A percentile compares a stretch with the other conserved stretches of the same genome.
Evolutionary conservation across 768 basidiomycete genomes (phyloP).

Genomic region (Leccinum broughii): DNA sequence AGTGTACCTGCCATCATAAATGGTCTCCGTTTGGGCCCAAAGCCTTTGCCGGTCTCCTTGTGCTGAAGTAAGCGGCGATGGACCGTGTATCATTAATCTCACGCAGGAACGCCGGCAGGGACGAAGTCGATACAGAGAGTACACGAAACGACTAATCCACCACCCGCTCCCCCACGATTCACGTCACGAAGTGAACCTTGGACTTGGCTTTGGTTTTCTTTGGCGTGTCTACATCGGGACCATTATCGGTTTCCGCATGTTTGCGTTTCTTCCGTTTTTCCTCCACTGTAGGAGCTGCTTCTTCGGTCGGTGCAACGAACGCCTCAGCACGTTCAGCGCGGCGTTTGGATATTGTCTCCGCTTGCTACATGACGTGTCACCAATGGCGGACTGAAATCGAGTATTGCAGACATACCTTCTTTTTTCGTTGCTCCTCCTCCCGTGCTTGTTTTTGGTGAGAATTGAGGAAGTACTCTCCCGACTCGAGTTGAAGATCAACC

Average conservation of each 20-base stretch:
- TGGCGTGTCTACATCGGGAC: slow-evolving; percentile 38
- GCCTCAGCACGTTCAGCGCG: slow-evolving; percentile 82
- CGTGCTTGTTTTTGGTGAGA: slow-evolving; percentile 78
- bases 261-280: slow-evolving; percentile 66
- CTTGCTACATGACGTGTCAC: slow-evolving; percentile 57
- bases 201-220: slow-evolving; percentile 33
- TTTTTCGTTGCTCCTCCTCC: slow-evolving; percentile 68
- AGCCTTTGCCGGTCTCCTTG: slow-evolving; percentile 5
- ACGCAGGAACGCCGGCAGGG: not conserved
- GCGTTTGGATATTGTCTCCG: slow-evolving; percentile 66
- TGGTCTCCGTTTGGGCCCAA: slow-evolving; percentile 11
- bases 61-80: slow-evolving; percentile 31
- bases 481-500: slow-evolving; percentile 93
- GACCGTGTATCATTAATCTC: not conserved
- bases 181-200: slow-evolving; percentile 18
- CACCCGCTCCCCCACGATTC: not conserved
- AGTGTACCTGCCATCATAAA: slow-evolving; percentile 16
- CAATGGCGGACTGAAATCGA: not conserved
- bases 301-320: slow-evolving; percentile 86
- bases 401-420: slow-evolving; percentile 48
- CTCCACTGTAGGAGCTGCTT: slow-evolving; percentile 68
- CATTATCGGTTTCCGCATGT: slow-evolving; percentile 42
- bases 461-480: slow-evolving; percentile 98
- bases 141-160: slow-evolving; percentile 11
- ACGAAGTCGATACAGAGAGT: slow-evolving; percentile 1